Conservation (phyloP, 257 asterid genomes). For the Solanum clarkiae region DNA sequence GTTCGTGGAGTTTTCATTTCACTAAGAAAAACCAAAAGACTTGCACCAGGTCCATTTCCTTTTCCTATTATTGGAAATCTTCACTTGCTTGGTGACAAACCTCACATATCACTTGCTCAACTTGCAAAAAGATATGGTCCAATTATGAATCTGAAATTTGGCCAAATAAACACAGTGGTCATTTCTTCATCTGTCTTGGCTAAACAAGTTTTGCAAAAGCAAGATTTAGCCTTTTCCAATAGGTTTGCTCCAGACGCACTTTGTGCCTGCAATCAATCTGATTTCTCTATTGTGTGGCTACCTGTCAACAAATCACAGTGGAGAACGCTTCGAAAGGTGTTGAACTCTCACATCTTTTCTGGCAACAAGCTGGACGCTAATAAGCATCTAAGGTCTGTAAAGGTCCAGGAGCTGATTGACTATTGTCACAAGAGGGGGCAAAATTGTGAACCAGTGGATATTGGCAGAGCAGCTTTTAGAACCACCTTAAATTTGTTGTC, state of each 20-base stretch:
- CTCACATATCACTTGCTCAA: slow-evolving; percentile 50
- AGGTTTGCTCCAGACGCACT: slow-evolving; percentile 40
- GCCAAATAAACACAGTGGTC: slow-evolving; percentile 41
- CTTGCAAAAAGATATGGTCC: slow-evolving; percentile 61
- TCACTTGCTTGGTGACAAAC: slow-evolving; percentile 59
- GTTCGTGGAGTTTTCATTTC: neutral
- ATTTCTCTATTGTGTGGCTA: slow-evolving; percentile 56
- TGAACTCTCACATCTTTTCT: slow-evolving; percentile 54
- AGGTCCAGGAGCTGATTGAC: slow-evolving; percentile 28
- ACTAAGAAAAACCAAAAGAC: neutral
- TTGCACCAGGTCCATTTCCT: slow-evolving; percentile 35
- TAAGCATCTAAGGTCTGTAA: slow-evolving; percentile 35
- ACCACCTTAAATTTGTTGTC: slow-evolving; percentile 37
- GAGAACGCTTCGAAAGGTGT: slow-evolving; percentile 51
- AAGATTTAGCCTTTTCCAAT: slow-evolving; percentile 51
- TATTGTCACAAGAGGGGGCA: slow-evolving; percentile 15
- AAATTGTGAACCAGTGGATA: slow-evolving; percentile 20
- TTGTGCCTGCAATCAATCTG: slow-evolving; percentile 47
- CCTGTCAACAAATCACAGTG: slow-evolving; percentile 45
- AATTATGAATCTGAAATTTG: slow-evolving; percentile 52
- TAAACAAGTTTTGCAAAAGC: slow-evolving; percentile 50
- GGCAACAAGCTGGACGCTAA: slow-evolving; percentile 47
- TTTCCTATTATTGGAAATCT: slow-evolving; percentile 65
- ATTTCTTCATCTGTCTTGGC: slow-evolving; percentile 56
- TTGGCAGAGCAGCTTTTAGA: slow-evolving; percentile 13